phyloP scores from a whole-genome alignment of 2,329 filamentous ascomycete genomes.

The Phialophora chinensis region DNA sequence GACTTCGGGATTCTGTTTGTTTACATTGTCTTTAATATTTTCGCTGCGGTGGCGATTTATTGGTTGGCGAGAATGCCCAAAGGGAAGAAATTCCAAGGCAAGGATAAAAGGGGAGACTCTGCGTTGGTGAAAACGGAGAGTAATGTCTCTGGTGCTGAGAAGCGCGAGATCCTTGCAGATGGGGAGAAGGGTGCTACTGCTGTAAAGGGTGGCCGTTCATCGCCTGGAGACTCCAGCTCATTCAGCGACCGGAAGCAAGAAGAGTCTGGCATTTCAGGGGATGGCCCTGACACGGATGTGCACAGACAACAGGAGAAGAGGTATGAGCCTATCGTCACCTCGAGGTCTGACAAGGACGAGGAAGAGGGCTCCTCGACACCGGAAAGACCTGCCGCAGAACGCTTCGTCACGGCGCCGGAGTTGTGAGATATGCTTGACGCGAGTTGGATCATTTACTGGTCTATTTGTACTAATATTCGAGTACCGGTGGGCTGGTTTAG shows the following conservation, averaged over 20 bases:
- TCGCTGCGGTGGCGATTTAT: conserved; percentile 58
- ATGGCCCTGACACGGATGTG: neutral
- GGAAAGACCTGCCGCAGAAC: conserved; percentile 5
- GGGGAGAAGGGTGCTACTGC: conserved; percentile 4
- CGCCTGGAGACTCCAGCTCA: neutral
- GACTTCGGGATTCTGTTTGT: conserved; percentile 63
- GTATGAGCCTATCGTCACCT: neutral
- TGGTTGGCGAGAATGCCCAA: conserved; percentile 61
- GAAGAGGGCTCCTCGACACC: conserved; percentile 1
- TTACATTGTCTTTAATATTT: conserved; percentile 59
- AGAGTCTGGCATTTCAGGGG: neutral
- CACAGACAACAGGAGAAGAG: neutral
- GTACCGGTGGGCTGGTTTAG: neutral
- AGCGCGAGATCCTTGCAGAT: neutral
- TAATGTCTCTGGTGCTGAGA: conserved; percentile 7
- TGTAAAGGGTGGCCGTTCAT: conserved; percentile 1
- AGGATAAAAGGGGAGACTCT: conserved; percentile 46
- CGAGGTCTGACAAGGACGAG: conserved; percentile 2
- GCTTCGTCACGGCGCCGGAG: conserved; percentile 13
- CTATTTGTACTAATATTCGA: neutral
- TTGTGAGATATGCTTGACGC: neutral
- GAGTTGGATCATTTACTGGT: neutral
- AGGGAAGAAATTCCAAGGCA: conserved; percentile 47
- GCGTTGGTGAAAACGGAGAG: conserved; percentile 23
- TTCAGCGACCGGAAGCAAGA: conserved; percentile 3